These are phyloP conservation scores for Coniosporium tulheliwenetii DNA, from an alignment of 2,329 filamentous ascomycete species.

Conservation along the genomic window DNA sequence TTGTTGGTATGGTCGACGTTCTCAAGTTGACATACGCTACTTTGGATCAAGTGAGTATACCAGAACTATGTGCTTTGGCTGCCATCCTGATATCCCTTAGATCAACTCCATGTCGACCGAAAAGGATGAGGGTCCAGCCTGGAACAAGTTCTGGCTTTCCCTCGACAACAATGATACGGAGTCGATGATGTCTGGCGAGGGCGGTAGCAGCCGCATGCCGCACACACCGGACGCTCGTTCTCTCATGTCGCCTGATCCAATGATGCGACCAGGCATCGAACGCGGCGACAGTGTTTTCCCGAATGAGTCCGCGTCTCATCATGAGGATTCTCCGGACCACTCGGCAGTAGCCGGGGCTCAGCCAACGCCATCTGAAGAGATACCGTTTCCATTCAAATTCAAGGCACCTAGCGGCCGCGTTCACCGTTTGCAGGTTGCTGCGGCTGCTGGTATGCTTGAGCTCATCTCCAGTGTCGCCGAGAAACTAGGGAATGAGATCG, in stretches of 20 bases:
- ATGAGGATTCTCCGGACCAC: slow-evolving; percentile 58
- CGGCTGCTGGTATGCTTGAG: slow-evolving; percentile 63
- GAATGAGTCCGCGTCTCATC: slow-evolving; percentile 87
- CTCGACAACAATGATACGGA: slow-evolving; percentile 88
- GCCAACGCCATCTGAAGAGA: slow-evolving; percentile 41
- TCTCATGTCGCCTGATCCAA: slow-evolving; percentile 61
- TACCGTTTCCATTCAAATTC: slow-evolving; percentile 96
- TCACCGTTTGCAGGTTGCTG: slow-evolving; percentile 74
- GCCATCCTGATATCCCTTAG: slow-evolving; percentile 19
- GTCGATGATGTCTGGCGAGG: slow-evolving; percentile 88
- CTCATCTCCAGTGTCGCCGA: slow-evolving; percentile 62
- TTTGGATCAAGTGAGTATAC: slow-evolving; percentile 61
- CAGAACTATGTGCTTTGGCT: not conserved
- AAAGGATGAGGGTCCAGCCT: slow-evolving; percentile 87
- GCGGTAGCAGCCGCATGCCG: slow-evolving; percentile 54
- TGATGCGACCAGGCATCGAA: slow-evolving; percentile 43
- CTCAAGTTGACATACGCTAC: slow-evolving; percentile 97
- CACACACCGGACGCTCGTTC: slow-evolving; percentile 55
- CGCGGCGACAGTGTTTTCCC: slow-evolving; percentile 76
- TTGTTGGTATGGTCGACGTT: slow-evolving; percentile 98
- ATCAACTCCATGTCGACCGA: slow-evolving; percentile 81
- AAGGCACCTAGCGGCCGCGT: slow-evolving; percentile 92
- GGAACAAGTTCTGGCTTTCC: slow-evolving; percentile 99
- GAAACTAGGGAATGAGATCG: slow-evolving; percentile 75
- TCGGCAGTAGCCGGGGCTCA: slow-evolving; percentile 46